Evolutionary conservation across 768 basidiomycete genomes (phyloP).

Genomic region (Pleurotus tuber-regium): DNA sequence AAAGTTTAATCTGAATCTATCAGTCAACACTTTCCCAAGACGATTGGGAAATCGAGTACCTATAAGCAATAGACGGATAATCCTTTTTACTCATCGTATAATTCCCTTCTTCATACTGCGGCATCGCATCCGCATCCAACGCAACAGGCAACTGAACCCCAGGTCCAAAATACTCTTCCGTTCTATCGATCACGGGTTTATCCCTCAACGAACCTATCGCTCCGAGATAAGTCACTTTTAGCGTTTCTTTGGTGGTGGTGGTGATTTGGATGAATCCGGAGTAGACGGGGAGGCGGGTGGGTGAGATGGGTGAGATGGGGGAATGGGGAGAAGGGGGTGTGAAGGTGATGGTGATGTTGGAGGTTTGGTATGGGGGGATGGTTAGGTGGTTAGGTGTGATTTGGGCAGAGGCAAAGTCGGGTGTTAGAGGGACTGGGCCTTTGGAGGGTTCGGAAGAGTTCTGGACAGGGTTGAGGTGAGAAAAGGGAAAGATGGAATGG

Average conservation of each 20-base stretch:
- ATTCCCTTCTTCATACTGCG: conserved; percentile 25
- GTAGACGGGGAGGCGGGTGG: conserved; percentile 42
- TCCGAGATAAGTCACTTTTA: conserved; percentile 37
- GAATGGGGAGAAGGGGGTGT: too few species aligned
- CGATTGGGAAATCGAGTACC: conserved; percentile 13
- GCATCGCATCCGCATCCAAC: conserved; percentile 24
- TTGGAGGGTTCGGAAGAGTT: conserved; percentile 19
- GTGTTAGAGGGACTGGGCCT: conserved; percentile 30
- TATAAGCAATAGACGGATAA: conserved; percentile 22
- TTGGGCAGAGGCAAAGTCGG: conserved; percentile 35
- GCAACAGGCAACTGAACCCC: conserved; percentile 30
- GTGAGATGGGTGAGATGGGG: conserved; percentile 22
- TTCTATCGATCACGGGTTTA: conserved; percentile 34
- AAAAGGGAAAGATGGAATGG: neutral
- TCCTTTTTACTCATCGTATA: conserved; percentile 32
- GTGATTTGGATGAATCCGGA: conserved; percentile 45
- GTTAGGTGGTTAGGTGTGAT: conserved; percentile 33
- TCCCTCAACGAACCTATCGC: conserved; percentile 32
- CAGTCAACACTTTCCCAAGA: conserved; percentile 13
- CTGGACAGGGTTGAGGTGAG: conserved; percentile 3
- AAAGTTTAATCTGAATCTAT: conserved; percentile 18
- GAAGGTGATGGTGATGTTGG: conserved; percentile 32
- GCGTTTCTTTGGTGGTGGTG: conserved; percentile 23
- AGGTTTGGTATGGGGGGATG: conserved; percentile 27
- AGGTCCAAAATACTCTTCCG: conserved; percentile 24